phyloP scores from a whole-genome alignment of 2,329 filamentous ascomycete species.

The Calonectria montana region DNA sequence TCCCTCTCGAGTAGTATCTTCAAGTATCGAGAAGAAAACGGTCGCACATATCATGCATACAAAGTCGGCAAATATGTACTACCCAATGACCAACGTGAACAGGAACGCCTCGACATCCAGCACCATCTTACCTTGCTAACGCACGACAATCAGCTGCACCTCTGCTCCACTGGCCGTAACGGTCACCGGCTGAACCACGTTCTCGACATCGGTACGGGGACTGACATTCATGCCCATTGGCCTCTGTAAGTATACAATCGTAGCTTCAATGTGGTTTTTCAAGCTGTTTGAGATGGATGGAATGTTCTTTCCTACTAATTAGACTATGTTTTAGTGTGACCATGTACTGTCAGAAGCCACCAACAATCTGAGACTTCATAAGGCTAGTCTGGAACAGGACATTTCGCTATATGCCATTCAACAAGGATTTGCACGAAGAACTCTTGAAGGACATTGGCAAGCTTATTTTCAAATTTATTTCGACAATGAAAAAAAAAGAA shows the following conservation, averaged over 20 bases:
- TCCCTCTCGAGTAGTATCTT: conserved; percentile 34
- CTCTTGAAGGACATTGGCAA: no score
- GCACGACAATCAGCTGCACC: conserved; percentile 36
- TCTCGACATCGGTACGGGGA: conserved; percentile 42
- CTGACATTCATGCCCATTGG: conserved; percentile 21
- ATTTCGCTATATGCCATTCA: no score
- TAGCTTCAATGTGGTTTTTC: no score
- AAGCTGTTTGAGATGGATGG: no score
- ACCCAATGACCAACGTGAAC: conserved; percentile 24
- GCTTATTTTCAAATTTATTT: no score
- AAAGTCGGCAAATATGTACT: conserved; percentile 35
- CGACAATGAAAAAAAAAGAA: no score
- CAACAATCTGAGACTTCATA: neutral
- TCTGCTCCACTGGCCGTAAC: conserved; percentile 26
- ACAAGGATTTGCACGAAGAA: no score
- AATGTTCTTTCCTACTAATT: no score
- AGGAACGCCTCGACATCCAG: conserved; percentile 34
- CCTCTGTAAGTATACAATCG: neutral
- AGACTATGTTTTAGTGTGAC: neutral
- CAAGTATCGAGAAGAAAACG: conserved; percentile 39
- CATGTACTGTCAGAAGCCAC: neutral
- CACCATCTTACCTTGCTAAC: conserved; percentile 38
- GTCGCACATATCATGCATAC: conserved; percentile 41
- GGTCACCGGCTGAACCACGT: conserved; percentile 21
- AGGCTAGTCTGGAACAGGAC: no score